Evolutionary conservation across 2,329 filamentous ascomycete species (phyloP).

Genomic region (Aureobasidium uvarum): DNA sequence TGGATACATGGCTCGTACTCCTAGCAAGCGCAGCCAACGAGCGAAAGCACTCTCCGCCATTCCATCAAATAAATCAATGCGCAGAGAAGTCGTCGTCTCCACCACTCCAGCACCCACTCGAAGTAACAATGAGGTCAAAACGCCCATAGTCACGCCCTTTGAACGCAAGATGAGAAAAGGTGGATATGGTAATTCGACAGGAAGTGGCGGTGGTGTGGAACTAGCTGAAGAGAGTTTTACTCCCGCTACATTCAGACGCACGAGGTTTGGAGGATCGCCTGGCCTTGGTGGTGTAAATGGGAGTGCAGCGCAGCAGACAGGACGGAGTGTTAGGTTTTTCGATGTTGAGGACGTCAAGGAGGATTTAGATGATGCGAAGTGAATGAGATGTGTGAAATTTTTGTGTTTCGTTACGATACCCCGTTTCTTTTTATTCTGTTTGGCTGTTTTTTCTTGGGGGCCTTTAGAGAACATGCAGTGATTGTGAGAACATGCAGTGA

Average conservation of each 20-base stretch:
- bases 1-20: slow-evolving; percentile 48
- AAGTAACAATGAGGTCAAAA: slow-evolving; percentile 31
- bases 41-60: slow-evolving; percentile 34
- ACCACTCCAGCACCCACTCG: slow-evolving; percentile 34
- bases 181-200: slow-evolving; percentile 30
- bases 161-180: slow-evolving; percentile 40
- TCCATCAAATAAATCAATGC: not conserved
- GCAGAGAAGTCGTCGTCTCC: slow-evolving; percentile 26
- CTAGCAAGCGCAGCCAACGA: slow-evolving; percentile 44
- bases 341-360: slow-evolving; percentile 1
- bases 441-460: not conserved
- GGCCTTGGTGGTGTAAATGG: slow-evolving; percentile 30
- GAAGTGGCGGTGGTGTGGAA: slow-evolving; percentile 1
- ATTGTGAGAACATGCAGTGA: too few relatives aligned
- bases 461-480: too few relatives aligned
- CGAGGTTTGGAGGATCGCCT: slow-evolving; percentile 29
- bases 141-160: slow-evolving; percentile 43
- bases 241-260: slow-evolving; percentile 24
- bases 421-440: not conserved
- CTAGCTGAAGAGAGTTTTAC: slow-evolving; percentile 26
- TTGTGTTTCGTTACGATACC: not conserved
- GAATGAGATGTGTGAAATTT: not conserved
- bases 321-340: slow-evolving; percentile 33
- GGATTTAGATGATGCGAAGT: not conserved
- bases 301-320: slow-evolving; percentile 28